phyloP scores from a whole-genome alignment of 441 rosid species.

The Eutrema salsugineum region DNA sequence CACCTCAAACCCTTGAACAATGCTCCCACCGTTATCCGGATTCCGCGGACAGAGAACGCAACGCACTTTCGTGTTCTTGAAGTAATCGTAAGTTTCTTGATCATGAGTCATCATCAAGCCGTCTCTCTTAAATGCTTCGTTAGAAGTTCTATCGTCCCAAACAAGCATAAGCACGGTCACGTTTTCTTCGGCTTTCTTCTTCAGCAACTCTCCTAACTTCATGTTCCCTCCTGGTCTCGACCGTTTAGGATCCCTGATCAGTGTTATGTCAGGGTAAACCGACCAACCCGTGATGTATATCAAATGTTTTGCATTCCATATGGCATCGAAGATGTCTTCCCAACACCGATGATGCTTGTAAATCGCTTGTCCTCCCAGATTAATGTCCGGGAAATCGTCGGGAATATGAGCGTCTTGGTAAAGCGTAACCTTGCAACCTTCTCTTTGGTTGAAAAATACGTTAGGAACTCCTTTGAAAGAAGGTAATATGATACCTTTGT shows the following conservation, averaged over 20 bases:
- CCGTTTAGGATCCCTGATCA: constrained; percentile 44
- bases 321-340: constrained; percentile 61
- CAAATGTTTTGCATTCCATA: constrained; percentile 41
- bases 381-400: constrained; percentile 15
- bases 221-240: constrained; percentile 14
- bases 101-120: constrained; percentile 64
- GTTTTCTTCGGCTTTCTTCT: constrained; percentile 44
- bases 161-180: constrained; percentile 50
- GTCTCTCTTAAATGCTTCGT: constrained; percentile 29
- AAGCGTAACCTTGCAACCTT: constrained; percentile 49
- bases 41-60: constrained; percentile 51
- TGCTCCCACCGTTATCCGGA: constrained; percentile 31
- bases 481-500: constrained; percentile 35
- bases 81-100: constrained; percentile 40
- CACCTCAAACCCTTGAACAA: constrained; percentile 35
- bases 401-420: constrained; percentile 61
- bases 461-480: constrained; percentile 38
- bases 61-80: constrained; percentile 38
- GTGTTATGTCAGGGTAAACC: constrained; percentile 30
- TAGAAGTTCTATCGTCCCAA: constrained; percentile 63
- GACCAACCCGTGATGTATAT: constrained; percentile 67
- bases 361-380: constrained; percentile 1
- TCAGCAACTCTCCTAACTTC: constrained; percentile 45
- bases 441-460: constrained; percentile 43
- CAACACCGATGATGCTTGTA: constrained; percentile 45